Evolutionary conservation across 2,329 filamentous ascomycete genomes (phyloP).

Genomic region (Fusarium acutatum): DNA sequence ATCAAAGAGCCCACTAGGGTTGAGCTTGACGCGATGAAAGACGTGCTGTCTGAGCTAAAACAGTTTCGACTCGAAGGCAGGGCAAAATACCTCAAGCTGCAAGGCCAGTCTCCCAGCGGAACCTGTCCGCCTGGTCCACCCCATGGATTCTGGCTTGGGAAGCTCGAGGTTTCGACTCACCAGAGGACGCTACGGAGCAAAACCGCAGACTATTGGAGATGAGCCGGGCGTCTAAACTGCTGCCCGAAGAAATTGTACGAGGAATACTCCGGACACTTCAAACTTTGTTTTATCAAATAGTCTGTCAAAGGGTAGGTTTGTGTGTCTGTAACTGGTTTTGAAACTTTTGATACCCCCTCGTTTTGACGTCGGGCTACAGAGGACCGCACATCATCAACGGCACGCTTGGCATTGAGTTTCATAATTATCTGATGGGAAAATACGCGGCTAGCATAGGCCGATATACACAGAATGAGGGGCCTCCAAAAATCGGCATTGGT

Average conservation of each 20-base stretch:
- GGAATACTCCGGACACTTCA: not conserved
- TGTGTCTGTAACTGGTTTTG: not conserved
- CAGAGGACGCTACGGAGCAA: not conserved
- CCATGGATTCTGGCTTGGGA: slow-evolving; percentile 51
- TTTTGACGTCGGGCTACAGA: not conserved
- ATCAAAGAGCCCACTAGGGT: slow-evolving; percentile 41
- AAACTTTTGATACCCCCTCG: not conserved
- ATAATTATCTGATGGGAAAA: not conserved
- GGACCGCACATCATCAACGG: not conserved
- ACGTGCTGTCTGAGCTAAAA: slow-evolving; percentile 55
- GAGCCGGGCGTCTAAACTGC: not conserved
- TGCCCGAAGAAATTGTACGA: not conserved
- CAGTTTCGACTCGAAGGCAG: slow-evolving; percentile 48
- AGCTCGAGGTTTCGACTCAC: slow-evolving; percentile 27
- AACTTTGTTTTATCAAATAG: not conserved
- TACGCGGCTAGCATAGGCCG: not conserved
- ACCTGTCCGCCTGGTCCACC: slow-evolving; percentile 29
- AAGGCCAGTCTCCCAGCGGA: not conserved
- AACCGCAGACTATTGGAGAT: slow-evolving; percentile 19
- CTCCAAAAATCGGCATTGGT: not conserved
- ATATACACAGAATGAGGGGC: not conserved
- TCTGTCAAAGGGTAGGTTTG: too few species aligned
- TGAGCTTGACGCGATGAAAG: slow-evolving; percentile 51
- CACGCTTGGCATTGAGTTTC: not conserved
- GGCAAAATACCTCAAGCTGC: slow-evolving; percentile 37